Percentiles rank a stretch among this genome's conserved stretches.
phyloP scores from a whole-genome alignment of 192 early-diverging fungal species.

The Backusella mclennaniae region DNA sequence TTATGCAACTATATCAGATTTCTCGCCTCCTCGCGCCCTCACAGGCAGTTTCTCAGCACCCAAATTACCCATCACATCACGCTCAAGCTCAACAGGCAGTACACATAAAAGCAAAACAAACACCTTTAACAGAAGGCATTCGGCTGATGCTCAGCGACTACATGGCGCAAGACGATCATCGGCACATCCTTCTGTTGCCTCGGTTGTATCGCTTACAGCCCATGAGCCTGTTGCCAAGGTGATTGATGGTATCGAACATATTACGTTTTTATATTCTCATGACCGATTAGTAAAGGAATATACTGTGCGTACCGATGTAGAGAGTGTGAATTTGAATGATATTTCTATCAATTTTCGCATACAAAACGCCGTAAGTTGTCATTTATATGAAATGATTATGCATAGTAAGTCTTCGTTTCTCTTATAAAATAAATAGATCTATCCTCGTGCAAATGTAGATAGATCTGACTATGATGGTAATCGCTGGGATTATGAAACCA shows the following conservation, averaged over 20 bases:
- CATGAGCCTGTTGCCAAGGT: constrained; percentile 28
- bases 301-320: constrained; percentile 30
- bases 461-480: constrained; percentile 59
- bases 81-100: too few species aligned
- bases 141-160: background rate
- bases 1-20: background rate
- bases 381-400: background rate
- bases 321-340: constrained; percentile 17
- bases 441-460: constrained; percentile 62
- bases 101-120: background rate
- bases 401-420: background rate
- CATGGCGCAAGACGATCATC: constrained; percentile 11
- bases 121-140: background rate
- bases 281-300: constrained; percentile 31
- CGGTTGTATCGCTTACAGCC: constrained; percentile 27
- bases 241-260: constrained; percentile 26
- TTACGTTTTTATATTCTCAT: constrained; percentile 35
- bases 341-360: constrained; percentile 18
- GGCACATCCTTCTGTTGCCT: constrained; percentile 25
- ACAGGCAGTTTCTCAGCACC: background rate
- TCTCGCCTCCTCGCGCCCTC: background rate
- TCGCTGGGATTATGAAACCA: constrained; percentile 76
- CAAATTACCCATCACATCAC: background rate
- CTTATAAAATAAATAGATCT: constrained; percentile 46
- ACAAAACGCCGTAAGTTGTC: constrained; percentile 28